Evolutionary conservation across 1,284 basidiomycete genomes (phyloP).

Genomic region (Trichosporon ovoides): DNA sequence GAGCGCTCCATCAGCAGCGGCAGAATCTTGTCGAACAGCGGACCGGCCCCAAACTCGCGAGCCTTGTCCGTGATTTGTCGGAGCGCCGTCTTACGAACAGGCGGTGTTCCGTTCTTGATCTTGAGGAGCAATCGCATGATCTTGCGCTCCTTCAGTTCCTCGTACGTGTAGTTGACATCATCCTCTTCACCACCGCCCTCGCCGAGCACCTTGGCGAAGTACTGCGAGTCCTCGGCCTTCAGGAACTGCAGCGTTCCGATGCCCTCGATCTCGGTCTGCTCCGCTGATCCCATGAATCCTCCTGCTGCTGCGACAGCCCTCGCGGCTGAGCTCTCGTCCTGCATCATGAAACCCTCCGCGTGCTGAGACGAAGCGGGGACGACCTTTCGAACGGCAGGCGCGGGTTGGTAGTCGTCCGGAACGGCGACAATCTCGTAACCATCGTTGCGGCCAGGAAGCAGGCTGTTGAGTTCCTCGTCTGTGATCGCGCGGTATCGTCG

Average conservation of each 20-base stretch:
- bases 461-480: constrained; percentile 89
- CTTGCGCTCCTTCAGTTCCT: constrained; percentile 98
- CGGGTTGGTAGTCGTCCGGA: constrained; percentile 85
- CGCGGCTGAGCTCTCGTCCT: constrained; percentile 85
- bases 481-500: constrained; percentile 90
- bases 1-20: constrained; percentile 98
- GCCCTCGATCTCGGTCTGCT: constrained; percentile 98
- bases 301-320: constrained; percentile 80
- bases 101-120: constrained; percentile 99
- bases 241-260: constrained; percentile 97
- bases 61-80: constrained; percentile 99
- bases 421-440: constrained; percentile 91
- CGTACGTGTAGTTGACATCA: constrained; percentile 70
- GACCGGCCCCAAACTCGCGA: constrained; percentile 94
- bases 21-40: constrained; percentile 98
- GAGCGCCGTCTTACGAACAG: constrained; percentile 94
- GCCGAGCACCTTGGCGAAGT: constrained; percentile 93
- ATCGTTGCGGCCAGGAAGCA: constrained; percentile 66
- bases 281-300: constrained; percentile 71
- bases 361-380: constrained; percentile 54
- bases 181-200: constrained; percentile 81
- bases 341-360: constrained; percentile 84
- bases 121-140: constrained; percentile 99
- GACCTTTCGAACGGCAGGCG: constrained; percentile 54
- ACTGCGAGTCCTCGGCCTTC: constrained; percentile 96